Evolutionary conservation across 2,329 filamentous ascomycete genomes (phyloP).

Genomic region (Chalara sp.): DNA sequence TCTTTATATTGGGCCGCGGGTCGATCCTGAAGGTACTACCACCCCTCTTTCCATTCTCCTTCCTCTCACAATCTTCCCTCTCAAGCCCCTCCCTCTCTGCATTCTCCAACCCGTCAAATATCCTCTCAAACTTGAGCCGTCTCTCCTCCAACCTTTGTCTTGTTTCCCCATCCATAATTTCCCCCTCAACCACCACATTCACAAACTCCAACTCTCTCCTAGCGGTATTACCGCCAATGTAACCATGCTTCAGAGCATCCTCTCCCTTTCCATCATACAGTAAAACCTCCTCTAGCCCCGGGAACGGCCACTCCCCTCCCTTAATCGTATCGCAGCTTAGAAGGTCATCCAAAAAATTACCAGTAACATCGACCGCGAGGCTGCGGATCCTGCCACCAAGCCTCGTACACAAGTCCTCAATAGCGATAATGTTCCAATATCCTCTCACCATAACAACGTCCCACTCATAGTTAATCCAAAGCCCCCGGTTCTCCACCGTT

Average conservation of each 20-base stretch:
- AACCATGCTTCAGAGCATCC: not conserved
- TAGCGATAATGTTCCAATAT: not conserved
- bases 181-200: no score
- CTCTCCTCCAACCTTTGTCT: no score
- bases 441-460: not conserved
- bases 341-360: not conserved
- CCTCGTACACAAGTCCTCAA: not conserved
- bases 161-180: no score
- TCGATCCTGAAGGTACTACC: no score
- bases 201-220: no score
- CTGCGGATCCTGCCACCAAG: not conserved
- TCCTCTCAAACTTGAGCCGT: no score
- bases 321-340: not conserved
- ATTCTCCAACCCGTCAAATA: no score
- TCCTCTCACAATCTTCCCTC: no score
- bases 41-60: no score
- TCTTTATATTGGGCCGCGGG: no score
- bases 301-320: not conserved
- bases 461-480: not conserved
- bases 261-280: not conserved
- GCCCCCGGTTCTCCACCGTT: not conserved
- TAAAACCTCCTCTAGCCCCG: not conserved
- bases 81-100: no score
- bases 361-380: not conserved
- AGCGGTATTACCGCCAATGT: not conserved